Conservation (phyloP, 345 rosid species). For the Rhodamnia rubescens region DNA sequence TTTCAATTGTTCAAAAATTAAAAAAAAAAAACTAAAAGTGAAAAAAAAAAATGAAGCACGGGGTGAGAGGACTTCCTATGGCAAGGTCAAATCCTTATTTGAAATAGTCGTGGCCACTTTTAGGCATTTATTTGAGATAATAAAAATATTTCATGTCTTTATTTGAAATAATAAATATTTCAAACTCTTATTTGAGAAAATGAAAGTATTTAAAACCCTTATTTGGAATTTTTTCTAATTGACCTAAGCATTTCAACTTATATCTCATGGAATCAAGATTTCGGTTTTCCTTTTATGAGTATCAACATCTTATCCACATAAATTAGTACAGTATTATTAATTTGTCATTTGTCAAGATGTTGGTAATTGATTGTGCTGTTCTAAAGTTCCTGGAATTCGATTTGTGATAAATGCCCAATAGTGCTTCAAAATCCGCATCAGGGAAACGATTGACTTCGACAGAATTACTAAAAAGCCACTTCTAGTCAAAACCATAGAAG, state of each 20-base stretch:
- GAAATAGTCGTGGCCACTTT: too few relatives aligned
- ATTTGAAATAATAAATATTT: too few relatives aligned
- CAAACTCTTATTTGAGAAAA: too few relatives aligned
- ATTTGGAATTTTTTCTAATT: neutral
- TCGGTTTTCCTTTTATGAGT: neutral
- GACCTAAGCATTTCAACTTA: too few relatives aligned
- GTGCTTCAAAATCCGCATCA: neutral
- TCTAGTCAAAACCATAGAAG: neutral
- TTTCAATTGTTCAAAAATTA: too few relatives aligned
- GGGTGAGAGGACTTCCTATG: too few relatives aligned
- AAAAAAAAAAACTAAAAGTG: too few relatives aligned
- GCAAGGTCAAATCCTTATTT: too few relatives aligned
- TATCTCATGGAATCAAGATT: neutral
- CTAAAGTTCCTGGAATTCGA: neutral
- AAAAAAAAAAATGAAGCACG: too few relatives aligned
- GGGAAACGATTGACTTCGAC: neutral
- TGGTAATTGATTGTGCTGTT: neutral
- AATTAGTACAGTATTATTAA: neutral
- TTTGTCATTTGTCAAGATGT: neutral
- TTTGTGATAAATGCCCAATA: neutral
- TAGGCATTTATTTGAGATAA: too few relatives aligned
- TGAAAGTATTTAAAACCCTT: too few relatives aligned
- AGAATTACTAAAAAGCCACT: neutral
- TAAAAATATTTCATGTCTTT: too few relatives aligned
- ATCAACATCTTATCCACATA: neutral